These are phyloP conservation scores for Tulasnella sp. DNA, from an alignment of 768 basidiomycete species.

Conservation along the genomic window DNA sequence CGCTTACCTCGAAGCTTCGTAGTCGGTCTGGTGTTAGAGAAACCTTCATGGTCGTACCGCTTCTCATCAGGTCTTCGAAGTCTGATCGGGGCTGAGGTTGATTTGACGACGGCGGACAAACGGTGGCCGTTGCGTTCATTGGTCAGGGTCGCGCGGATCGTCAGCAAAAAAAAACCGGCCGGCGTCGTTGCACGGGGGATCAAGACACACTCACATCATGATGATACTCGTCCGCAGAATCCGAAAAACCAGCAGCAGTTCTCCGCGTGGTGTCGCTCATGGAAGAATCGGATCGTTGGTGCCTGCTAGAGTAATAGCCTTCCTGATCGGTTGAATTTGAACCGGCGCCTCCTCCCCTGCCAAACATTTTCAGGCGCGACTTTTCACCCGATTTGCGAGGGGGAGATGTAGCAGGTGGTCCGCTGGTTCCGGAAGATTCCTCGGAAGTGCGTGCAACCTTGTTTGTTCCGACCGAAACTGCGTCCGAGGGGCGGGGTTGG, in stretches of 20 bases:
- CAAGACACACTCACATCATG: slow-evolving; percentile 19
- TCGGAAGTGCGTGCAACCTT: slow-evolving; percentile 8
- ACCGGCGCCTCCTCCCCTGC: background rate
- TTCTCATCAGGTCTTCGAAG: slow-evolving; percentile 90
- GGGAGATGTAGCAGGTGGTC: background rate
- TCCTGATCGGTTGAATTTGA: background rate
- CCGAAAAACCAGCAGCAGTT: background rate
- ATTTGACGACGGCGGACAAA: background rate
- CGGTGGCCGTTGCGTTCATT: background rate
- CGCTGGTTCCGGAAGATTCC: background rate
- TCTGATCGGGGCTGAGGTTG: slow-evolving; percentile 39
- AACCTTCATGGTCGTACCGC: slow-evolving; percentile 88
- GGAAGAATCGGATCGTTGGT: background rate
- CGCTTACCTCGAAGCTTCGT: slow-evolving; percentile 84
- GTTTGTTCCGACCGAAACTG: background rate
- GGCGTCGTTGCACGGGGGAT: background rate
- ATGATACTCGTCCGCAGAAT: slow-evolving; percentile 17
- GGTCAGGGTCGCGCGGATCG: background rate
- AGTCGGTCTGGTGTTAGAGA: slow-evolving; percentile 92
- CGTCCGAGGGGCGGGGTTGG: slow-evolving; percentile 12
- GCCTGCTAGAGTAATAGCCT: background rate
- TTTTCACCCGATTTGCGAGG: slow-evolving; percentile 16
- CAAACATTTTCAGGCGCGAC: slow-evolving; percentile 17
- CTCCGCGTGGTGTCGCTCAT: background rate
- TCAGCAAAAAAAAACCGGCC: background rate